Evolutionary conservation across 495 filamentous ascomycete genomes (phyloP), one percentile per base, ranked within the genome.

Genomic region (Saxophila tyrrhenica): DNA sequence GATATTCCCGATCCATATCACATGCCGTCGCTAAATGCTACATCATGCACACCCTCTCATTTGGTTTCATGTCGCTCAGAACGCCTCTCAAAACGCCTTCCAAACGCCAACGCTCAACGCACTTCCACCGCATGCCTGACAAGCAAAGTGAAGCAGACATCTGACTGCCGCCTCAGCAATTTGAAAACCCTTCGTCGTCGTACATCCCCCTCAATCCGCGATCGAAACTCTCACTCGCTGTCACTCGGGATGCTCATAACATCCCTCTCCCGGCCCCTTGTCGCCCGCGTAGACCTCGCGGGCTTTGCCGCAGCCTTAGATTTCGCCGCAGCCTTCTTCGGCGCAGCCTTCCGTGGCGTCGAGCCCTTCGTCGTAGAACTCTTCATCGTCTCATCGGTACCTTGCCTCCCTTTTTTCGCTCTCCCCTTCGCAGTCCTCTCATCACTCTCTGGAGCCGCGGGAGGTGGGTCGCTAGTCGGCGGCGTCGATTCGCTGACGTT

Each of bases 261-360:
- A 17, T 59, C 51, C 56, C 59, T 59, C 32, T 62, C 59, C 45
- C 38, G 53, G 10, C 16, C 43, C 48, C 47, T 62, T 32, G 55
- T 17, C n/a, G 45, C 25, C 39, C 54, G 39, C 42, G 39, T 56
- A 38, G 22, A 39, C 11, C 54, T 22, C 25, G 11, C 5, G 1
- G 55, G 48, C 23, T 7, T 5, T 22, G 19, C 24, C 45, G 19
- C 19, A 39, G 45, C 15, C 25, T 50, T 56, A 1, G 22, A 19
- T n/a, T 7, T 17, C 8, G 23, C 41, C 2, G 24, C n/a, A 17
- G 16, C 17, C 20, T 49, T 58, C 50, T 48, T 48, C 43, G 10
- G 21, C 20, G 43, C 25, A 25, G 47, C 52, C 39, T 41, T 25
- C 20, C 41, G 57, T 24, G 50, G 55, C 20, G 43, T 29, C 41